Evolutionary conservation across 139 green algal species (phyloP), one percentile per base, ranked within the genome.

Genomic region (Tetradesmus obliquus): DNA sequence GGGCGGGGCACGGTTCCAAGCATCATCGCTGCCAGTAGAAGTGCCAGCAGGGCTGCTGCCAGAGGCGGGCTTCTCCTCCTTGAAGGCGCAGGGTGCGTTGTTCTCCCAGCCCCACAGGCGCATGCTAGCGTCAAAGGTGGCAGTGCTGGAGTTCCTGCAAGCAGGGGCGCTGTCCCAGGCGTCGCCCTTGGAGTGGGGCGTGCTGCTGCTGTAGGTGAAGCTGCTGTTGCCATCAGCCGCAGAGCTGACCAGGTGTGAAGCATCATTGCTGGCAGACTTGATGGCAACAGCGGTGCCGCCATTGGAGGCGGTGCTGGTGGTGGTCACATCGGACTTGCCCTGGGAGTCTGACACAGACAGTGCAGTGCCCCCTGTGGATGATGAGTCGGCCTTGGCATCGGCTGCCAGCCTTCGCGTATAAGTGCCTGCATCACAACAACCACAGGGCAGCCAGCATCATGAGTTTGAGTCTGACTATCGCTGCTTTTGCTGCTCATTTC

Each of bases 81-180:
- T 92, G 90, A 86, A 72, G 1, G 90, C 90, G 72, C 90, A 92
- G 12, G 71, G 74, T 4, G 57, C 57, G 55, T 80, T 80, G 83
- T 87, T 55, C 32, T 92, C 32, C 55, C 57, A 92, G 3, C 24
- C 51, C 84, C 90, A 92, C 19, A 90, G 72, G 17, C 90, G 83
- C 51, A 81, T 81, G 57, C 17, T 82, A 32, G 55, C 8, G 71
- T 92, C 90, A 15, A 55, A 54, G 74, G 24, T 53, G 24, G 74
- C 74, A 82, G 74, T 82, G n/a, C n/a, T 82, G 74, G 6, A 54
- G n/a, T 51, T 53, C 6, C 7, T 51, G 74, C 74, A 82, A 51
- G 74, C 74, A 54, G 74, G 74, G 1, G 74, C n/a, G n/a, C n/a
- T 54, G 24, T 82, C 74, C 74, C 74, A 82, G 74, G n/a, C 24